Evolutionary conservation across 164 flowering plant genomes (phyloP), one percentile per base, ranked within the genome.

Genomic region (Magnolia officinalis): DNA sequence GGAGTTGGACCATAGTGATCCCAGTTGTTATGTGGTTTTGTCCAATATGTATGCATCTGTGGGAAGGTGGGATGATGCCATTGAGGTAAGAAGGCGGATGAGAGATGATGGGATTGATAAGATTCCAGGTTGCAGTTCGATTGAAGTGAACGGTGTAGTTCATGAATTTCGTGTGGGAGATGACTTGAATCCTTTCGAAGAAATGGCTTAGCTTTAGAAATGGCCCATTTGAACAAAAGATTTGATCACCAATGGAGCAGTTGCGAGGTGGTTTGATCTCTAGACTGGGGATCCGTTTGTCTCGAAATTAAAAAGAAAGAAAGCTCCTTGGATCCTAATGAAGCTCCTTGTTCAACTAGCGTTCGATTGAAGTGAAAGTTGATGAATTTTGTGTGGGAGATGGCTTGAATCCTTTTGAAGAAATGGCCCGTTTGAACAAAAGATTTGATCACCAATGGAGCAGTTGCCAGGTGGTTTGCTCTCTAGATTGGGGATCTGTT

Each of bases 51-150:
- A 72, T 72, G 78, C 81, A 59, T 71, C 76, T 31, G 45, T 66
- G 13, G 76, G 81, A n/a, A 78, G 71, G 58, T 78, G 83, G 81
- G 75, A 75, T 63, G 78, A 75, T 59, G 79, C 73, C 58, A 68
- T 14, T 59, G 68, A 70, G 4, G 74, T 81, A 3, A 75, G 83
- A 78, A 20, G 61, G 19, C n/a, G 45, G 16, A 75, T 75, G 81
- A 50, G 24, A 1, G 58, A 51, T 14, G 72, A 10, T 5, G 76
- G 83, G 19, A 67, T 81, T 14, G 74, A 72, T 13, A 78, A 75
- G 50, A 21, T 69, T 9, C 79, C 77, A 45, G 81, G 83, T 20
- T 73, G 79, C 58, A 81, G 81, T 69, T 73, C 68, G 14, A 73
- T 73, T 52, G 80, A 73, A 75, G 69, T 73, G 71, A 59, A 73